Evolutionary conservation across 805 yeast species (phyloP).

Genomic region (Starmera caribaea): DNA sequence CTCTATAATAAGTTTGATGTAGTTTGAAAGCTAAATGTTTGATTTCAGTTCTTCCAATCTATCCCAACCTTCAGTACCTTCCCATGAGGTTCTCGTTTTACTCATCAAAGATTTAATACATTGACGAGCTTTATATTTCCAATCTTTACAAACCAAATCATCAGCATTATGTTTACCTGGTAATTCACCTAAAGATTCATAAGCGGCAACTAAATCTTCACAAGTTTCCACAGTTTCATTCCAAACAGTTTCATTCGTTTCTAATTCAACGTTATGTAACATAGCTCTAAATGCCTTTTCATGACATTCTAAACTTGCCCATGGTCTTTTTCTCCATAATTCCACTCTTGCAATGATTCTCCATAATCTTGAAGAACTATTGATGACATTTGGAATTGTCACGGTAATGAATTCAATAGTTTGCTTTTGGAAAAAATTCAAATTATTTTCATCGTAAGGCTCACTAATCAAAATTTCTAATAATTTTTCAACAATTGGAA

Average conservation of each 20-base stretch:
- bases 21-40: constrained; percentile 2
- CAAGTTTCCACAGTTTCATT: constrained; percentile 72
- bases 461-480: constrained; percentile 51
- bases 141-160: constrained; percentile 80
- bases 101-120: constrained; percentile 67
- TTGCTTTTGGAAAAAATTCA: constrained; percentile 54
- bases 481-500: constrained; percentile 65
- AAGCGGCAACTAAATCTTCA: constrained; percentile 72
- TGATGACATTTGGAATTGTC: constrained; percentile 58
- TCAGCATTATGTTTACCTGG: constrained; percentile 75
- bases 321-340: constrained; percentile 77
- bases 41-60: constrained; percentile 34
- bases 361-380: constrained; percentile 60
- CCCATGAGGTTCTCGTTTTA: constrained; percentile 74
- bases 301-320: constrained; percentile 78
- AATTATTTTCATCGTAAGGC: constrained; percentile 28
- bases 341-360: constrained; percentile 77
- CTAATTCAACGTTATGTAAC: constrained; percentile 54
- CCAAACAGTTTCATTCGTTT: constrained; percentile 56
- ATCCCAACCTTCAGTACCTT: constrained; percentile 70
- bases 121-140: constrained; percentile 78
- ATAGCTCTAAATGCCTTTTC: constrained; percentile 78
- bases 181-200: constrained; percentile 76
- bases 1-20: too few relatives aligned
- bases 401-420: constrained; percentile 67